Evolutionary conservation across 164 flowering plant species (phyloP), one percentile per base, ranked within the genome.

Genomic region (Tetracentron sinense): DNA sequence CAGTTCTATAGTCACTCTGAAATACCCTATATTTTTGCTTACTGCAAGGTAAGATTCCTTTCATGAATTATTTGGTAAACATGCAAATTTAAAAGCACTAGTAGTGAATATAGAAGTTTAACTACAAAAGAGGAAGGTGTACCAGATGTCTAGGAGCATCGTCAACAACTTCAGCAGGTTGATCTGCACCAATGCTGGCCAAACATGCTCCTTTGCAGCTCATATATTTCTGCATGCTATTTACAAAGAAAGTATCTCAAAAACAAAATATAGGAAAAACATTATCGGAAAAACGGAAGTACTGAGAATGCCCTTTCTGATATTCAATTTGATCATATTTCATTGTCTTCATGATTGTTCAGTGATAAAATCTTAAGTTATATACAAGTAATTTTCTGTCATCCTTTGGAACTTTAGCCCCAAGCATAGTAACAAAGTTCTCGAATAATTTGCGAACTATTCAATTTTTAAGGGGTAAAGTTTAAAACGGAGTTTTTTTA

Each of bases 101-200:
- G n/a, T n/a, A 19, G 3, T 28, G 16, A 54, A 4, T 12, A 20
- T 5, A 17, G 27, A 17, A 30, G 11, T 23, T 21, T 0, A 61
- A 53, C 61, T n/a, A 33, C 38, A n/a, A 35, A 64, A 60, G 53
- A 42, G 11, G 20, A 30, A 35, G 30, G 14, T 19, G 47, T 87
- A 85, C 98, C 95, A 87, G 69, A 74, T 87, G 69, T 68, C 62
- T 82, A 7, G 98, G 98, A 44, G 98, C 98, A 74, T 89, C 92
- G 60, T 85, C 90, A 65, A 79, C 95, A 58, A 94, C 99, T 84
- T 91, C 95, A 55, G 99, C 97, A 62, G 99, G 98, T 68, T 94
- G 98, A 78, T 94, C 97, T 59, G 89, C 64, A 69, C 98, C 98
- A 42, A 82, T 70, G 78, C 97, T 94, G 30, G 88, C 83, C 66